Evolutionary conservation across 768 basidiomycete genomes (phyloP).

Genomic region (Phlegmacium glaucopus): DNA sequence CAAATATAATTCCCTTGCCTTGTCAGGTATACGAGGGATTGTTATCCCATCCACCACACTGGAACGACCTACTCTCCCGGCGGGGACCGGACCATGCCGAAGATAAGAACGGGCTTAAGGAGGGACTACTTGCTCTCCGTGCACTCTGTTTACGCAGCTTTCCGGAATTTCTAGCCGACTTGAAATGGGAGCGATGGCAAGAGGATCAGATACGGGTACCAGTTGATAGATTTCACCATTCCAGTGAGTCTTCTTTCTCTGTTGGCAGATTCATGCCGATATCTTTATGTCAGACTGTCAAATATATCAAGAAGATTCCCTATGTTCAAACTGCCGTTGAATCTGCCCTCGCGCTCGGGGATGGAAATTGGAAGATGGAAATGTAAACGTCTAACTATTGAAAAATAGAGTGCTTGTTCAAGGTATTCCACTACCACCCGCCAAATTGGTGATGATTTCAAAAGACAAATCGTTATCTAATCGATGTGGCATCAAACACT

Average conservation of each 20-base stretch:
- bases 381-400: no score
- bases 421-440: no score
- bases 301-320: slow-evolving; percentile 68
- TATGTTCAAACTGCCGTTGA: slow-evolving; percentile 69
- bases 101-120: slow-evolving; percentile 67
- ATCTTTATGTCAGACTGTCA: slow-evolving; percentile 45
- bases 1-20: slow-evolving; percentile 76
- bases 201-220: slow-evolving; percentile 57
- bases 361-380: slow-evolving; percentile 92
- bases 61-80: slow-evolving; percentile 61
- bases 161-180: slow-evolving; percentile 80
- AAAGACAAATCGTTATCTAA: no score
- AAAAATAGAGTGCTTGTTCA: no score
- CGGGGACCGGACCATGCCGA: slow-evolving; percentile 42
- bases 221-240: slow-evolving; percentile 57
- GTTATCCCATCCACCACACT: slow-evolving; percentile 51
- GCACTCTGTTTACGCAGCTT: slow-evolving; percentile 77
- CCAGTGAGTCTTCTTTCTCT: slow-evolving; percentile 36
- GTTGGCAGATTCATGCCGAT: slow-evolving; percentile 1
- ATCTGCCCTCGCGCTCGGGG: slow-evolving; percentile 69
- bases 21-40: slow-evolving; percentile 66
- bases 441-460: no score
- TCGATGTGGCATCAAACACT: no score
- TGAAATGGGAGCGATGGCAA: slow-evolving; percentile 62
- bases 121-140: slow-evolving; percentile 60